phyloP scores from a whole-genome alignment of 2,329 filamentous ascomycete genomes.

The Camillea tinctor region DNA sequence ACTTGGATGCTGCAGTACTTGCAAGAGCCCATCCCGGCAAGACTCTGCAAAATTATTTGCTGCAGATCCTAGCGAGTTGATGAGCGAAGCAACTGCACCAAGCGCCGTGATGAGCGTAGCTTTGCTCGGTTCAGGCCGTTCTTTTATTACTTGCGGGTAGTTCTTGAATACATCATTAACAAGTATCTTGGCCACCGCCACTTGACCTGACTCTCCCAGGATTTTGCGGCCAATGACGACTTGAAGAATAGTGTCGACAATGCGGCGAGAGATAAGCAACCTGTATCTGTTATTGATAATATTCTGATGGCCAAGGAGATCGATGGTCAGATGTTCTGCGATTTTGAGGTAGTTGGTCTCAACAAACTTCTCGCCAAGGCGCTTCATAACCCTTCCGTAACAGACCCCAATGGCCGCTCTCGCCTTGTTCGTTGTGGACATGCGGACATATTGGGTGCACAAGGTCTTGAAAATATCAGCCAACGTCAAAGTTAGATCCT shows the following conservation, averaged over 20 bases:
- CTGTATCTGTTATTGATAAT: conserved; percentile 86
- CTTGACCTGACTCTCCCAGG: conserved; percentile 84
- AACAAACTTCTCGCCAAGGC: conserved; percentile 77
- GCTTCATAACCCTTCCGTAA: conserved; percentile 77
- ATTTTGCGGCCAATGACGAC: conserved; percentile 78
- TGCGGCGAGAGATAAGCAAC: conserved; percentile 78
- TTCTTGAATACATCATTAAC: conserved; percentile 91
- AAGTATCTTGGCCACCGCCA: conserved; percentile 75
- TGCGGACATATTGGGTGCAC: conserved; percentile 75
- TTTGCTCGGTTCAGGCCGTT: conserved; percentile 85
- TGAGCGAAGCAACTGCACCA: conserved; percentile 75
- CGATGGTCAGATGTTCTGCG: conserved; percentile 74
- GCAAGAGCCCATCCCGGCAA: conserved; percentile 82
- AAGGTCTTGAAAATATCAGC: conserved; percentile 76
- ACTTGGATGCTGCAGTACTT: conserved; percentile 90
- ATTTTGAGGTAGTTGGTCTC: conserved; percentile 81
- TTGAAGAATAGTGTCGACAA: conserved; percentile 79
- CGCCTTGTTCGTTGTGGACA: conserved; percentile 74
- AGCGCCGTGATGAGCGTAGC: conserved; percentile 77
- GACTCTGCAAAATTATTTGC: conserved; percentile 74
- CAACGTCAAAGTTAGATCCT: conserved; percentile 72
- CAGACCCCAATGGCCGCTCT: conserved; percentile 83
- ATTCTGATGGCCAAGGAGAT: conserved; percentile 73
- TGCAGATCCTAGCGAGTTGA: conserved; percentile 78
- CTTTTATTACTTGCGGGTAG: conserved; percentile 85